Percentiles rank a stretch among this genome's conserved stretches.
phyloP scores from a whole-genome alignment of 148 eudicot species.

The Cornus florida region DNA sequence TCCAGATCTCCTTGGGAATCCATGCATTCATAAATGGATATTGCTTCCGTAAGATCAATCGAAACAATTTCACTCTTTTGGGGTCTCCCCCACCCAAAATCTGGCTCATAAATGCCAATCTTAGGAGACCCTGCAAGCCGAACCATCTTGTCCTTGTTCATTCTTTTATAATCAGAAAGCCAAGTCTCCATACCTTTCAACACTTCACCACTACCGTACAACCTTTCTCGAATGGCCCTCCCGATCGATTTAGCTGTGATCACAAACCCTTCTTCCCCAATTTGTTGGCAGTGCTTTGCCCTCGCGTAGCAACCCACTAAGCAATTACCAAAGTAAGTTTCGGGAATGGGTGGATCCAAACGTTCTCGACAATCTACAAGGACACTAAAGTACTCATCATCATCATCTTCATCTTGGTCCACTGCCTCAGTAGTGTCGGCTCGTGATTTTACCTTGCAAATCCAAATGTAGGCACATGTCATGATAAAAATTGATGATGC shows the following conservation, averaged over 20 bases:
- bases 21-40: conserved; percentile 14
- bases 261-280: conserved; percentile 13
- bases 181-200: conserved; percentile 9
- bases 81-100: conserved; percentile 31
- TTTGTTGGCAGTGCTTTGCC: neutral
- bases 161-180: neutral
- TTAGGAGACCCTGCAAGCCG: conserved; percentile 28
- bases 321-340: conserved; percentile 5
- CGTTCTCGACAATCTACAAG: conserved; percentile 16
- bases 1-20: conserved; percentile 21
- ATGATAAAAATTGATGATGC: too few species aligned
- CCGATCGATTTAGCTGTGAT: conserved; percentile 17
- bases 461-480: conserved; percentile 25
- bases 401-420: neutral
- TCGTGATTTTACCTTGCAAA: conserved; percentile 17
- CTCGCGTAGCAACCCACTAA: neutral
- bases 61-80: conserved; percentile 14
- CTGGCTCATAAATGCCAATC: conserved; percentile 6
- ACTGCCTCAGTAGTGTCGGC: neutral
- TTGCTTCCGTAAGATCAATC: neutral
- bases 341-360: conserved; percentile 22
- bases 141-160: neutral
- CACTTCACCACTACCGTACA: conserved; percentile 2
- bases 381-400: neutral
- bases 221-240: neutral